A percentile compares a stretch with the other conserved stretches of the same genome.
Evolutionary conservation across 129 eudicot species (phyloP).

Genomic region (Escallonia herrerae): DNA sequence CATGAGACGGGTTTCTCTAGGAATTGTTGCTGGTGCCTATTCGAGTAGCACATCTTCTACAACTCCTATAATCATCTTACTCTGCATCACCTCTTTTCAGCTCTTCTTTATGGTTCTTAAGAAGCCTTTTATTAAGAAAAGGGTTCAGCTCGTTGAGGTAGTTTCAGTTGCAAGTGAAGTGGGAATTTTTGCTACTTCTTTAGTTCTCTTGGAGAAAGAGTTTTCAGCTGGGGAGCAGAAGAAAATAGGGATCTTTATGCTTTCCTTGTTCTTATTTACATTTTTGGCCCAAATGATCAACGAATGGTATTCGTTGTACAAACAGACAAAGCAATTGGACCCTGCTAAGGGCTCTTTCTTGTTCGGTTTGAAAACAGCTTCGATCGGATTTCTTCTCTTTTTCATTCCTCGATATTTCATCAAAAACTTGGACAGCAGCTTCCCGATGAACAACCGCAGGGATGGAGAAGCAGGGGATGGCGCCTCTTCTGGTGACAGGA

Average conservation of each 20-base stretch:
- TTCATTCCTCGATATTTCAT: conserved; percentile 42
- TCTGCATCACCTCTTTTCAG: conserved; percentile 72
- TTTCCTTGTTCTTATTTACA: conserved; percentile 45
- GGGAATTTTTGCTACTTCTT: conserved; percentile 52
- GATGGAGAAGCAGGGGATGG: conserved; percentile 12
- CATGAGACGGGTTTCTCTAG: conserved; percentile 56
- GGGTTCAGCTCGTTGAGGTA: conserved; percentile 81
- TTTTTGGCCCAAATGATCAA: conserved; percentile 55
- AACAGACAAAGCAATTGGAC: conserved; percentile 61
- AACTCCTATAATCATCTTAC: conserved; percentile 48
- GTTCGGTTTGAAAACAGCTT: conserved; percentile 51
- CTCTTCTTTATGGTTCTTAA: conserved; percentile 85
- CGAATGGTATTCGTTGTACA: conserved; percentile 71
- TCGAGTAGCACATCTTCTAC: conserved; percentile 40
- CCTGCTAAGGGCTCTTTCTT: conserved; percentile 38
- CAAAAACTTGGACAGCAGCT: conserved; percentile 31
- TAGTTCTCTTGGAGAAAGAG: conserved; percentile 38
- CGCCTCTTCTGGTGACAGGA: conserved; percentile 19
- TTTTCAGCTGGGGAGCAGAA: conserved; percentile 36
- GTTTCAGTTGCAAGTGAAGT: conserved; percentile 62
- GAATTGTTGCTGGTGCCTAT: conserved; percentile 61
- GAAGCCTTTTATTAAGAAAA: conserved; percentile 91
- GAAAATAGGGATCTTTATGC: conserved; percentile 50
- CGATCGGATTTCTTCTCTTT: conserved; percentile 53
- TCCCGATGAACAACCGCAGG: conserved; percentile 20